Base-by-base conservation (phyloP, 129 eudicot species). In the Saposhnikovia divaricata region DNA sequence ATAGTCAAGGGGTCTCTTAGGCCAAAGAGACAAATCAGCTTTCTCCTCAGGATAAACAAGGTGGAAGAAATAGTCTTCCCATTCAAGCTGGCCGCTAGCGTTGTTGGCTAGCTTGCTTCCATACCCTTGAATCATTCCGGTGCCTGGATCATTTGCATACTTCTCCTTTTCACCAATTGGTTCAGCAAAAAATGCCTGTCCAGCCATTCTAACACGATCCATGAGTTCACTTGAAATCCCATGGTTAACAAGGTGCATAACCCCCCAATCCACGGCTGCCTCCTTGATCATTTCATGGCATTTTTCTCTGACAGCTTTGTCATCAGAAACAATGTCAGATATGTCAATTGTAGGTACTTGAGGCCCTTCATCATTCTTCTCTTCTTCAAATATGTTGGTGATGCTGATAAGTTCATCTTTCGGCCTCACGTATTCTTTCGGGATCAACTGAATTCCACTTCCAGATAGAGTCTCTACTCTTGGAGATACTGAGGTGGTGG, bases 21-120 rank as follows among this genome's bases (percentile, higher is more conserved):
- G 99, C 99, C 98, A 96, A 81, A 87, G 81, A 66, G 91, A 74
- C 85, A 90, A 8, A 77, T 92, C 95, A 23, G 91, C 80, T 77
- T 88, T 90, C 19, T 90, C 96, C 85, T 90, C 95, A 0, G 99
- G 99, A 73, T 48, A 88, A 46, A 79, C 88, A 73, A 87, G 87
- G 82, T 96, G 99, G 80, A 96, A 96, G 79, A 96, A 92, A 78
- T 96, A 96, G 76, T 96, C 99, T 81, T 92, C 95, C 99, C 99
- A 96, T 80, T 96, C 99, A 9, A 89, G 91, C 78, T 85, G 91
- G 3, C 96, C 97, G 44, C 89, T 78, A 25, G 96, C 95, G 74
- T 88, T 96, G 69, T 96, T 92, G 34, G 99, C 97, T 19, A 96
- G 80, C 82, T 92, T 96, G 82, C 98, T 96, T 19, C 99, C 99